Evolutionary conservation across 352 stramenopile genomes (phyloP), one percentile per base, ranked within the genome.

Genomic region (Phytopythium ostracodes): DNA sequence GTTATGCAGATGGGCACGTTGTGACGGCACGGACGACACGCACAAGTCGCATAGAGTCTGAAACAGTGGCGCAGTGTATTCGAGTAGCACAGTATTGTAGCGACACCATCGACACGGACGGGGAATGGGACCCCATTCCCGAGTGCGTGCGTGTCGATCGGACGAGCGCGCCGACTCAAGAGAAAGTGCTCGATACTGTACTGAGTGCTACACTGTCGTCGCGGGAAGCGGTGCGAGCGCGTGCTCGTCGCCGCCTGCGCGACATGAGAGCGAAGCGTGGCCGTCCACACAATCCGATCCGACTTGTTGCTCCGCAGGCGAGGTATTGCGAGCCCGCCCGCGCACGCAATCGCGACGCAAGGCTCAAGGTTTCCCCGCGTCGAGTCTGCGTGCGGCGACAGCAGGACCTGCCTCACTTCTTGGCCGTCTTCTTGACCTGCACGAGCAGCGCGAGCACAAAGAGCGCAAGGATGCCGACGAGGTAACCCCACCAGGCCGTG

Each of bases 381-480:
- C n/a, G n/a, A n/a, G n/a, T n/a, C n/a, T n/a, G n/a, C n/a, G n/a
- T n/a, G n/a, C n/a, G n/a, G n/a, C n/a, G n/a, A n/a, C n/a, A n/a
- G n/a, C 14, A 17, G 52, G 10, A 17, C 18, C 33, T 5, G n/a
- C 0, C 33, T 58, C 52, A 75, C 60, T 72, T 77, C 56, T 68
- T 73, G 64, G 66, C 69, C 18, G 78, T 86, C 64, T 79, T 82
- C 65, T 75, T 75, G 67, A 87, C 74, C 67, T 88, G 77, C 56
- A 88, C 70, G 33, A 76, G n/a, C 20, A 83, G 54, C 4, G 77
- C 73, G 14, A 82, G 49, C 22, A 70, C 24, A 40, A 82, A 80
- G 12, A 85, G 67, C 15, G 67, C 76, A 50, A 85, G 27, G 46
- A 79, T 84, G 5, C 25, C 79, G 7, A 59, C 55, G 14, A 83